Base-by-base conservation (phyloP, 441 rosid genomes). In the Gossypium gossypioides region DNA sequence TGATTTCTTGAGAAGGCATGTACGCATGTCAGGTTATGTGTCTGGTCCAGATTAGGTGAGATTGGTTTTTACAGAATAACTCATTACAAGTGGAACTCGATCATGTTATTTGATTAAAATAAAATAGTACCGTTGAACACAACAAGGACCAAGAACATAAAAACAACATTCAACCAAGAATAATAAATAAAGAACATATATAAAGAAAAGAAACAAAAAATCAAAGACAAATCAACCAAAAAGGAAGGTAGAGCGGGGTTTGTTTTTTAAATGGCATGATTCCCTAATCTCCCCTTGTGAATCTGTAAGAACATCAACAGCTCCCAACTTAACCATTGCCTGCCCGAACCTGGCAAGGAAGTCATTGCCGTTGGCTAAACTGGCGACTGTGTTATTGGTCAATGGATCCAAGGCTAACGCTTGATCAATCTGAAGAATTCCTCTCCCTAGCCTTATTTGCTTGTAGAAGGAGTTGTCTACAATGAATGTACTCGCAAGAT, bases 241-340 rank as follows among this genome's bases (percentile, higher is more conserved):
- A 50, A 50, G 19, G 7, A 50, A 50, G 55, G 55, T 5, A 50
- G 55, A n/a, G 21, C 19, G 19, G 55, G 19, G 18, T 4, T 15
- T 50, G 19, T 13, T 50, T 50, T 15, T 50, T 0, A 4, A 1
- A 50, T 15, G 18, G 19, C 55, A 50, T 50, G 19, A 50, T 50
- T 50, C 7, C 18, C 55, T 19, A 54, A 54, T 18, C 12, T 18
- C 58, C 58, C 25, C 58, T 7, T 21, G 5, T 2, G 15, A 4
- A 21, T 71, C 79, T 1, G 55, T 51, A 51, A n/a, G 80, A 57
- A 80, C 75, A 3, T 72, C 67, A 12, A 82, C 57, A 0, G 59
- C 37, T 60, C 91, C 93, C 78, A 87, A n/a, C 44, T 82, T 87
- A 42, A 84, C 79, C 96, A 88, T 84, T 9, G 90, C 90, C 34